These are phyloP conservation scores for Tuber brumale DNA, from an alignment of 495 filamentous ascomycete genomes.

Conservation along the genomic window DNA sequence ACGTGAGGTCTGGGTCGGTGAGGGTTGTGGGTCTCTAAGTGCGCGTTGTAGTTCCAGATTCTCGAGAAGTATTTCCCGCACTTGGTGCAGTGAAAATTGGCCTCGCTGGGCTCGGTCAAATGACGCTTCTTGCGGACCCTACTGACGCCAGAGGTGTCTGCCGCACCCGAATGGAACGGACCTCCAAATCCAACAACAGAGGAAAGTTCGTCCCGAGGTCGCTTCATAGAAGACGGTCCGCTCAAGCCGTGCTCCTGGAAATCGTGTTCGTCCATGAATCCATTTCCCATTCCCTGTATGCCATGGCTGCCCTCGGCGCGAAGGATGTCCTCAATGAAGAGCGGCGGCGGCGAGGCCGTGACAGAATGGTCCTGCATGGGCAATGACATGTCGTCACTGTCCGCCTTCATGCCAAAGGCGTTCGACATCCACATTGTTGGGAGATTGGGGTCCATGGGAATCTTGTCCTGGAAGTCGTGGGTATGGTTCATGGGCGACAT, in stretches of 20 bases:
- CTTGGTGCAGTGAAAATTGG: conserved; percentile 65
- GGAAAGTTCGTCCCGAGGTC: conserved; percentile 28
- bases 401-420: conserved; percentile 6
- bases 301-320: conserved; percentile 26
- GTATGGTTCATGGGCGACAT: conserved; percentile 40
- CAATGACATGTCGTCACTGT: conserved; percentile 25
- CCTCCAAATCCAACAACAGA: conserved; percentile 27
- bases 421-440: conserved; percentile 34
- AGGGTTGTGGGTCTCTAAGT: conserved; percentile 85
- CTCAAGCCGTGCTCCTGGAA: conserved; percentile 23
- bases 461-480: conserved; percentile 33
- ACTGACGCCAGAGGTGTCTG: conserved; percentile 9
- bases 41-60: conserved; percentile 84
- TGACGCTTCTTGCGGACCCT: conserved; percentile 47
- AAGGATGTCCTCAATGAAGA: conserved; percentile 39
- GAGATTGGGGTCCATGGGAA: conserved; percentile 32
- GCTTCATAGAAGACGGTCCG: conserved; percentile 12
- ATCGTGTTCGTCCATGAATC: conserved; percentile 32
- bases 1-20: conserved; percentile 60
- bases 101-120: conserved; percentile 64
- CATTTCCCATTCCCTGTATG: conserved; percentile 35
- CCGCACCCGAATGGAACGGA: conserved; percentile 19
- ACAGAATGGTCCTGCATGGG: conserved; percentile 22
- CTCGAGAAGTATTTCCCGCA: conserved; percentile 79
- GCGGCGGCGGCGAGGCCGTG: conserved; percentile 30